phyloP scores from a whole-genome alignment of 345 rosid genomes.

The Aurinia saxatilis region DNA sequence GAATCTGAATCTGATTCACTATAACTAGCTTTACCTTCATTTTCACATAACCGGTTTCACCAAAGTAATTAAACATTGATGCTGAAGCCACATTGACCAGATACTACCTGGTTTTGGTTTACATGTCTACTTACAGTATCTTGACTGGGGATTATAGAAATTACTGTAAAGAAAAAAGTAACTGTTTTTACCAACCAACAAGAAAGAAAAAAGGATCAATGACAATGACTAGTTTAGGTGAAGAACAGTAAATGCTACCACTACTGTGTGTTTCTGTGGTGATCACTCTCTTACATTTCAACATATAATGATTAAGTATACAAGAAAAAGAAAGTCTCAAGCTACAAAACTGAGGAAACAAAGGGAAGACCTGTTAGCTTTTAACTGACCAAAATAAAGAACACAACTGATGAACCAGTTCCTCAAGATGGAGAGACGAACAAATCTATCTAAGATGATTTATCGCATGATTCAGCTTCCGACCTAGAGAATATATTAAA shows the following conservation, averaged over 20 bases:
- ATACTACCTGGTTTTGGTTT: not conserved
- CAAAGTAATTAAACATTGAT: not conserved
- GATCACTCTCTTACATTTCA: conserved; percentile 13
- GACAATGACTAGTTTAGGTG: conserved; percentile 15
- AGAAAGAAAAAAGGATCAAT: not conserved
- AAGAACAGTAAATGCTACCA: not conserved
- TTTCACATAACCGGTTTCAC: not conserved
- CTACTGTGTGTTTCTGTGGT: not conserved
- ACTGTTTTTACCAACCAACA: conserved; percentile 6
- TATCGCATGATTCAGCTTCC: not conserved
- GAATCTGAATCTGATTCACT: conserved; percentile 32
- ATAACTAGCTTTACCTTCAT: conserved; percentile 5
- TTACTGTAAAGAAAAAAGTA: not conserved
- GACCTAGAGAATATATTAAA: not conserved
- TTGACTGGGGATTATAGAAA: not conserved
- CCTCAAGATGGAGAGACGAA: not conserved
- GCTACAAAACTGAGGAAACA: not conserved
- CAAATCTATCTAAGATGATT: not conserved
- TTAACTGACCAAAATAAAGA: not conserved
- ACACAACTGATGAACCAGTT: not conserved
- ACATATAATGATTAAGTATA: not conserved
- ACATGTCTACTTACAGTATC: not conserved
- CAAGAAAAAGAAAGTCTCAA: not conserved
- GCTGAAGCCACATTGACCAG: not conserved
- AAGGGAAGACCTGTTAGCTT: not conserved